A percentile compares a stretch with the other conserved stretches of the same genome.
These are phyloP conservation scores for Acanthamoeba culbertsoni DNA, from an alignment of 208 protist genomes.

Conservation along the genomic window DNA sequence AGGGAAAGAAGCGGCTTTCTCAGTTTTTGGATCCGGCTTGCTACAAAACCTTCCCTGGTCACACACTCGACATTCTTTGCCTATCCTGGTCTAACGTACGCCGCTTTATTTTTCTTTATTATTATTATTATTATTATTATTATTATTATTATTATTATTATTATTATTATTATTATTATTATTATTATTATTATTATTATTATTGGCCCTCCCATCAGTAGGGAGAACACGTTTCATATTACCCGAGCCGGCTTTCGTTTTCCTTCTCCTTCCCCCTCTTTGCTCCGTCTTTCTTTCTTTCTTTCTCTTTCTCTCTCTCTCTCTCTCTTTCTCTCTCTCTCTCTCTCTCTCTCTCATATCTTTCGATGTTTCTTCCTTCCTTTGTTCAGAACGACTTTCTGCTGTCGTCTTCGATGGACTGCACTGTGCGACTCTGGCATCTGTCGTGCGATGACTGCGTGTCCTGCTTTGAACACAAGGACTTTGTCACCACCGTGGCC, in stretches of 20 bases:
- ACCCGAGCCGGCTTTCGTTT: too few relatives aligned
- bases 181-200: too few relatives aligned
- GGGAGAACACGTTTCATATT: too few relatives aligned
- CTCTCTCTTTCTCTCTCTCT: not conserved
- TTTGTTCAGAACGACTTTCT: constrained; percentile 65
- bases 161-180: too few relatives aligned
- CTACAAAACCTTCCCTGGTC: constrained; percentile 14
- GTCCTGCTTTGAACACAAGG: constrained; percentile 71
- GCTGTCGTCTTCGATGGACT: constrained; percentile 79
- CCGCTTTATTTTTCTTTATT: too few relatives aligned
- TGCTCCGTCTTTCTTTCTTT: too few relatives aligned
- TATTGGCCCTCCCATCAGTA: too few relatives aligned
- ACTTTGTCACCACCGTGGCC: constrained; percentile 79
- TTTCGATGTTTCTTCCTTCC: not conserved
- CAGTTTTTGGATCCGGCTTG: not conserved
- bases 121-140: too few relatives aligned
- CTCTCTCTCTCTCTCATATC: not conserved
- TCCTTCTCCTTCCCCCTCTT: too few relatives aligned
- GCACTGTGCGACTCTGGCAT: constrained; percentile 82
- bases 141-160: too few relatives aligned
- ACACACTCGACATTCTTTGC: not conserved
- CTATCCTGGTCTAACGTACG: not conserved
- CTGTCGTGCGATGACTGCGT: constrained; percentile 65
- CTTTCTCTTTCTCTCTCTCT: too few relatives aligned
- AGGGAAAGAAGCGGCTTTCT: not conserved